phyloP scores from a whole-genome alignment of 208 protist species.

The Naegleria lovaniensis region DNA sequence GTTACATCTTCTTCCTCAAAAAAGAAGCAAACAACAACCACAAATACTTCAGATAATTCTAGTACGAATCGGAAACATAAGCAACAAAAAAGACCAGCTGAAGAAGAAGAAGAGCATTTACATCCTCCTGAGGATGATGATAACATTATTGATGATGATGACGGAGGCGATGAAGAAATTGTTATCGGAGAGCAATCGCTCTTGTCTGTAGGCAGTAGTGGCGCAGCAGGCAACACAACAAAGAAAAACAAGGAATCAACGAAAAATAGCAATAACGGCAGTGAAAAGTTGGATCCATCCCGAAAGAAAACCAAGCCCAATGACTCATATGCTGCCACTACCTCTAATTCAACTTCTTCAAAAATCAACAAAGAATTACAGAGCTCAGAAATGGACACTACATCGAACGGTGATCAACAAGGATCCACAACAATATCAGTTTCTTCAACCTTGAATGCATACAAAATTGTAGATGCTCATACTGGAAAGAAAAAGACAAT shows the following conservation, averaged over 20 bases:
- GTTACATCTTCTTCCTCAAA: too few species aligned
- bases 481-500: not conserved
- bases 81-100: too few species aligned
- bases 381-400: too few species aligned
- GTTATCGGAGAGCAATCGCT: not conserved
- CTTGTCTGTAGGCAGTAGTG: not conserved
- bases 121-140: not conserved
- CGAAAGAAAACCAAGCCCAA: not conserved
- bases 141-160: not conserved
- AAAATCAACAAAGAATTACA: not conserved
- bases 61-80: too few species aligned
- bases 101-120: too few species aligned
- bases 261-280: not conserved
- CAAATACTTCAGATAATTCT: too few species aligned
- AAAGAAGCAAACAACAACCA: too few species aligned
- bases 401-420: too few species aligned
- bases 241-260: not conserved
- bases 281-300: not conserved
- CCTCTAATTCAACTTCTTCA: not conserved
- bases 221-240: not conserved
- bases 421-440: not conserved
- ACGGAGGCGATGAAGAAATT: not conserved
- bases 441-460: not conserved
- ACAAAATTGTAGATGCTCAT: not conserved
- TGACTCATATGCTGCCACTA: too few species aligned